Evolutionary conservation across 2,329 filamentous ascomycete genomes (phyloP).

Genomic region (Hypoxylon sp.): DNA sequence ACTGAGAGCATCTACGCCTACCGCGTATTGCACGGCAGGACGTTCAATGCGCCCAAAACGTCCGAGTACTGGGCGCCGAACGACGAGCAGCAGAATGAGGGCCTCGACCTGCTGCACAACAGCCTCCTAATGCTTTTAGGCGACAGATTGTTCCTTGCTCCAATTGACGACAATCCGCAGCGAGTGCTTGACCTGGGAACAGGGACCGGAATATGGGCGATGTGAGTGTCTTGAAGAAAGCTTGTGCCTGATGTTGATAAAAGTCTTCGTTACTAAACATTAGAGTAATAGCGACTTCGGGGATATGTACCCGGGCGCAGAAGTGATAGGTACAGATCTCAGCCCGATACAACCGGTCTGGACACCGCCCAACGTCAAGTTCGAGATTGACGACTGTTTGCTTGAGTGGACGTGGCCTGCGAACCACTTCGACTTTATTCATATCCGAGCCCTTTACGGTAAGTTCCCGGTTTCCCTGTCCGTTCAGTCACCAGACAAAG

Average conservation of each 20-base stretch:
- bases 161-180: conserved; percentile 56
- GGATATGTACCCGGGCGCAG: conserved; percentile 42
- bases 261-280: conserved; percentile 68
- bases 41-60: conserved; percentile 33
- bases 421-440: conserved; percentile 65
- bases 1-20: conserved; percentile 33
- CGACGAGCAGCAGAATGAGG: conserved; percentile 35
- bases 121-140: conserved; percentile 42
- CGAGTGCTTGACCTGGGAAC: conserved; percentile 59
- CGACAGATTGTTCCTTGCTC: conserved; percentile 58
- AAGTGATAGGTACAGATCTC: conserved; percentile 46
- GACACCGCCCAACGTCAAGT: conserved; percentile 66
- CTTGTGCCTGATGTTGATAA: conserved; percentile 44
- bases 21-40: conserved; percentile 31
- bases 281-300: conserved; percentile 57
- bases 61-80: conserved; percentile 36
- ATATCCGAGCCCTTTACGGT: conserved; percentile 63
- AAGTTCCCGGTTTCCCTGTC: conserved; percentile 43
- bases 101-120: conserved; percentile 24
- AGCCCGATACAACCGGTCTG: conserved; percentile 47
- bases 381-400: conserved; percentile 67
- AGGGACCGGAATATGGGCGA: conserved; percentile 57
- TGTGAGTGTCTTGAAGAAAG: conserved; percentile 16
- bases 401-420: conserved; percentile 60
- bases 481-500: not conserved